phyloP scores from a whole-genome alignment of 306 rosid species.

The Astragalus membranaceus region DNA sequence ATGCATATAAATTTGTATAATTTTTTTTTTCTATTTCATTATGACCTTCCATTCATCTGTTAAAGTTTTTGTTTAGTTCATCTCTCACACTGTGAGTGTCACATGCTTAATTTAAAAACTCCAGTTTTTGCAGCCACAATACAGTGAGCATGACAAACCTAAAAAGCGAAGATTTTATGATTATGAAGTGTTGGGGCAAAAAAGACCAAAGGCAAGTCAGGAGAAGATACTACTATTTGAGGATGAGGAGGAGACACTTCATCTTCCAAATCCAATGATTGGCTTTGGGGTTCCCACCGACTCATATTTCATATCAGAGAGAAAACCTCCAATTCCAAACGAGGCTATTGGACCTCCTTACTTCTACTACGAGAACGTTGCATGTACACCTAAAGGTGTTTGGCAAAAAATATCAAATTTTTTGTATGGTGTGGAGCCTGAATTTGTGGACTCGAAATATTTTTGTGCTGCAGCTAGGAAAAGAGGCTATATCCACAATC shows the following conservation, averaged over 20 bases:
- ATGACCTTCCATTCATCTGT: background rate
- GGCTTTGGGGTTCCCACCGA: conserved; percentile 89
- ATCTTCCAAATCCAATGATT: conserved; percentile 79
- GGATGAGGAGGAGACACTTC: conserved; percentile 57
- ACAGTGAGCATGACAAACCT: conserved; percentile 21
- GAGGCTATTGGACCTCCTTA: conserved; percentile 83
- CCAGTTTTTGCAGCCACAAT: conserved; percentile 48
- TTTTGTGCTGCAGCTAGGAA: conserved; percentile 93
- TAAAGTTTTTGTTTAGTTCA: background rate
- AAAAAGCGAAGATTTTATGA: conserved; percentile 56
- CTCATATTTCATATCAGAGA: conserved; percentile 3
- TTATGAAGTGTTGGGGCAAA: conserved; percentile 46
- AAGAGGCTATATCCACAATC: conserved; percentile 90
- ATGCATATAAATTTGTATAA: background rate
- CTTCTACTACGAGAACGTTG: conserved; percentile 92
- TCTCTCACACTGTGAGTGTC: background rate
- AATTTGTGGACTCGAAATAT: conserved; percentile 83
- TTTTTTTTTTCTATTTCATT: background rate
- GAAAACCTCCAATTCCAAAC: conserved; percentile 48
- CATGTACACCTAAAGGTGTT: conserved; percentile 89
- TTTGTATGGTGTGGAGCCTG: conserved; percentile 75
- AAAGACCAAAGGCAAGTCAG: conserved; percentile 35
- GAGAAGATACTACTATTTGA: conserved; percentile 27
- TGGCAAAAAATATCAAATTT: conserved; percentile 86
- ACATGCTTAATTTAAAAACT: conserved; percentile 6